Evolutionary conservation across 2,329 filamentous ascomycete species (phyloP).

Genomic region (Exserohilum rostratum): DNA sequence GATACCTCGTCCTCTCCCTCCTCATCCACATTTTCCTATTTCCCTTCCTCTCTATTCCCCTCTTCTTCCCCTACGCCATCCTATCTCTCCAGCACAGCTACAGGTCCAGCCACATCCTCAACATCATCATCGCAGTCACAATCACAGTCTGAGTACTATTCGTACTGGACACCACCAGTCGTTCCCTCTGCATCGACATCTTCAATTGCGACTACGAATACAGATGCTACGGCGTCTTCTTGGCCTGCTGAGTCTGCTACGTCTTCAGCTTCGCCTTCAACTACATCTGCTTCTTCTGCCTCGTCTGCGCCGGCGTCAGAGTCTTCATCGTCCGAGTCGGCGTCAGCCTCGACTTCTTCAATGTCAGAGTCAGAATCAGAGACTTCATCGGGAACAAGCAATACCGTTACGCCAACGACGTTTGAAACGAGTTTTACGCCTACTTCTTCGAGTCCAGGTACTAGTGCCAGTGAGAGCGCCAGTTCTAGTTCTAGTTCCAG

Average conservation of each 20-base stretch:
- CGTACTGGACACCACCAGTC: background rate
- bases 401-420: constrained; percentile 5
- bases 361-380: background rate
- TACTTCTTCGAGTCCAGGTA: too few species aligned
- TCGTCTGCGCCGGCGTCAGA: too few species aligned
- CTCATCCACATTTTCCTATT: background rate
- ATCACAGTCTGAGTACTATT: too few species aligned
- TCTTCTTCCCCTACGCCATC: background rate
- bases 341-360: background rate
- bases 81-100: too few species aligned
- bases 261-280: background rate
- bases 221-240: background rate
- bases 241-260: background rate
- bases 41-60: background rate
- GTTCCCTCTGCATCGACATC: background rate
- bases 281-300: too few species aligned
- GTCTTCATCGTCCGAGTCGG: background rate
- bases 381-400: background rate
- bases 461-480: too few species aligned
- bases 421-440: constrained; percentile 10
- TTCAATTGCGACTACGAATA: background rate
- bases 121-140: too few species aligned
- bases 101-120: too few species aligned
- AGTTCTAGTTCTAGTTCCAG: too few species aligned
- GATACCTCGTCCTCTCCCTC: background rate